A percentile compares a stretch with the other conserved stretches of the same genome.
Evolutionary conservation across 805 yeast genomes (phyloP).

Genomic region (Schizosaccharomyces osmophilus): DNA sequence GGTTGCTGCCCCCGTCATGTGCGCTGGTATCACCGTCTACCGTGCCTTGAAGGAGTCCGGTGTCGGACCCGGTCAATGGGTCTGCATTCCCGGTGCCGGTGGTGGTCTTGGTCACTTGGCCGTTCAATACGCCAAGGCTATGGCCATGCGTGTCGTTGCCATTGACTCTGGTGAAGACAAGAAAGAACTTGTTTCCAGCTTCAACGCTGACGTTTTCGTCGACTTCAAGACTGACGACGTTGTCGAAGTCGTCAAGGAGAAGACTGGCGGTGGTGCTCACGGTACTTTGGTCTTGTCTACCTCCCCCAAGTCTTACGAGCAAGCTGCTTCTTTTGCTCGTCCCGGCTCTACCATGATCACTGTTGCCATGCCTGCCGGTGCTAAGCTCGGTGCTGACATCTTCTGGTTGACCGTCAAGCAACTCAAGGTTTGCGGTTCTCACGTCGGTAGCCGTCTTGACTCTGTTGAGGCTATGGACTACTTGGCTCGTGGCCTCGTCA

Average conservation of each 20-base stretch:
- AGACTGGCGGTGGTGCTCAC: conserved; percentile 53
- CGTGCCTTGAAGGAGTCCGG: conserved; percentile 68
- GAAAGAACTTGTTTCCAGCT: conserved; percentile 25
- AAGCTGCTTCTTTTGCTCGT: conserved; percentile 35
- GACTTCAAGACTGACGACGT: conserved; percentile 36
- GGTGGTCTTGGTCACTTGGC: conserved; percentile 61
- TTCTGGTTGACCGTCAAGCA: conserved; percentile 51
- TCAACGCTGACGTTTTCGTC: conserved; percentile 42
- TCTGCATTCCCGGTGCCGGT: conserved; percentile 55
- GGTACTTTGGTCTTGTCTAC: conserved; percentile 57
- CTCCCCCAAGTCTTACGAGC: conserved; percentile 39
- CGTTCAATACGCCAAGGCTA: conserved; percentile 49
- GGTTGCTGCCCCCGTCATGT: conserved; percentile 52
- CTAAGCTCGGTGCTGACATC: conserved; percentile 43
- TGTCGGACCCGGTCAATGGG: conserved; percentile 47
- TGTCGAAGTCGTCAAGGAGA: conserved; percentile 27
- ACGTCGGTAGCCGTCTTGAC: conserved; percentile 77
- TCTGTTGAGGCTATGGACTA: conserved; percentile 59
- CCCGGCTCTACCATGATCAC: conserved; percentile 45
- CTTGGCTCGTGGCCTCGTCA: conserved; percentile 45
- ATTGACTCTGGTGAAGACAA: conserved; percentile 50
- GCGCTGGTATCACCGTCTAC: conserved; percentile 83
- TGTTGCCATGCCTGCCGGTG: conserved; percentile 64
- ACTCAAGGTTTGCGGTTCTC: conserved; percentile 40
- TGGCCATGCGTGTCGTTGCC: conserved; percentile 50